Percentiles rank a stretch among this genome's conserved stretches.
phyloP scores from a whole-genome alignment of 768 basidiomycete species.

The Hygrophoropsis aurantiaca region DNA sequence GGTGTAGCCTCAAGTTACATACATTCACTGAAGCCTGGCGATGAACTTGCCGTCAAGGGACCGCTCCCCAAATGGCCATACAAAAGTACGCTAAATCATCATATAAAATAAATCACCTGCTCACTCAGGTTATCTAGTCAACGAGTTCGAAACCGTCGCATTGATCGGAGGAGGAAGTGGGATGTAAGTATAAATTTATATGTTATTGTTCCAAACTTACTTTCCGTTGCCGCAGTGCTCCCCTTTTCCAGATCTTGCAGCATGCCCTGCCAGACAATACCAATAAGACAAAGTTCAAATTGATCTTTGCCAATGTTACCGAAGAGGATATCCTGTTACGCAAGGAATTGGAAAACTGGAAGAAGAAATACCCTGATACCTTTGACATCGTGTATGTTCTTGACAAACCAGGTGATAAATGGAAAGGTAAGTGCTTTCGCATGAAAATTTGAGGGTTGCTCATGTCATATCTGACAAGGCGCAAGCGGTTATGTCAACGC shows the following conservation, averaged over 20 bases:
- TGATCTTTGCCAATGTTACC: conserved; percentile 88
- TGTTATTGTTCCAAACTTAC: conserved; percentile 2
- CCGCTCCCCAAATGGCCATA: conserved; percentile 87
- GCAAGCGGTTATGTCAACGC: conserved; percentile 72
- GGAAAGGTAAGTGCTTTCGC: conserved; percentile 50
- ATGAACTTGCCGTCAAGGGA: conserved; percentile 84
- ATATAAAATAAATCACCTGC: background rate
- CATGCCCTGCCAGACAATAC: conserved; percentile 68
- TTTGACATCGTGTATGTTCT: conserved; percentile 86
- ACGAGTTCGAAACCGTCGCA: conserved; percentile 82
- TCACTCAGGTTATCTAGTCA: conserved; percentile 44
- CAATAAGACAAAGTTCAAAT: conserved; percentile 94
- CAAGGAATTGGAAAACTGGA: conserved; percentile 69
- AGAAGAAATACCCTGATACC: conserved; percentile 64
- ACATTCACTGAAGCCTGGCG: conserved; percentile 76
- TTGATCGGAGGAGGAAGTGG: conserved; percentile 94
- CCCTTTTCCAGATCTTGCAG: conserved; percentile 78
- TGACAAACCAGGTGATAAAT: conserved; percentile 64
- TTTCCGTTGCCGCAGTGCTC: conserved; percentile 51
- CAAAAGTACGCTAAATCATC: conserved; percentile 51
- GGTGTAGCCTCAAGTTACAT: conserved; percentile 88
- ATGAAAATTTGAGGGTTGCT: conserved; percentile 3
- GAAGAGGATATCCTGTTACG: conserved; percentile 89
- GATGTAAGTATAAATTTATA: conserved; percentile 51
- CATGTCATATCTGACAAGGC: conserved; percentile 35